Base-by-base conservation (phyloP, 73 alveolate species). In the Blepharisma stoltei region DNA sequence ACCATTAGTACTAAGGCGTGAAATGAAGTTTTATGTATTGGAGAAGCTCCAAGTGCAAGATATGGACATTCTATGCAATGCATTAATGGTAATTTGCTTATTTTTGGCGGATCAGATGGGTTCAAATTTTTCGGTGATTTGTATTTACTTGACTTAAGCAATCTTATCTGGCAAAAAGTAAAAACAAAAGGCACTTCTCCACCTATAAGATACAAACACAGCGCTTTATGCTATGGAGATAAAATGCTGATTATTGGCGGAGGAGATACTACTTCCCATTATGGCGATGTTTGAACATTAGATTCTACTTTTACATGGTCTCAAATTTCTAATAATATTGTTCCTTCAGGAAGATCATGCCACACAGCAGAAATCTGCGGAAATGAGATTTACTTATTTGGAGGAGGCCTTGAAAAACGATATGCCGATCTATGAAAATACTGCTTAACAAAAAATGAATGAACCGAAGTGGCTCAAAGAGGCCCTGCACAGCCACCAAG, bases 41-140 rank as follows among this genome's bases (percentile, higher is more conserved):
- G 79, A 1, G 23, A 47, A 37, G 65, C 32, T 69, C 79, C 79
- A 18, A 14, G 45, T 7, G 67, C 79, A 14, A 69, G 79, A 44
- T 69, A 46, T 69, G 65, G 79, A 69, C 79, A 69, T 43, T 14
- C 45, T 25, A n/a, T 46, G 41, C 11, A 47, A 37, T 53, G 11
- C 27, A 18, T 37, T 69, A 46, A 69, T 11, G 25, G 54, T 25
- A 9, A 18, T 0, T 4, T 69, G 80, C n/a, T 18, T 44, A n/a
- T 69, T 1, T 69, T 69, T 69, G 79, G 79, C 0, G 79, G 79
- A n/a, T 14, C 55, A 14, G 21, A n/a, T 23, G 55, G 79, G 1
- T 7, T 7, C 2, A 43, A 2, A 9, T 69, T n/a, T n/a, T 69
- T 44, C 27, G 5, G 5, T 69, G 79, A 69, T 25, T 44, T 69